Evolutionary conservation across 2,329 filamentous ascomycete species (phyloP), one percentile per base, ranked within the genome.

Genomic region (Beauveria sp.): DNA sequence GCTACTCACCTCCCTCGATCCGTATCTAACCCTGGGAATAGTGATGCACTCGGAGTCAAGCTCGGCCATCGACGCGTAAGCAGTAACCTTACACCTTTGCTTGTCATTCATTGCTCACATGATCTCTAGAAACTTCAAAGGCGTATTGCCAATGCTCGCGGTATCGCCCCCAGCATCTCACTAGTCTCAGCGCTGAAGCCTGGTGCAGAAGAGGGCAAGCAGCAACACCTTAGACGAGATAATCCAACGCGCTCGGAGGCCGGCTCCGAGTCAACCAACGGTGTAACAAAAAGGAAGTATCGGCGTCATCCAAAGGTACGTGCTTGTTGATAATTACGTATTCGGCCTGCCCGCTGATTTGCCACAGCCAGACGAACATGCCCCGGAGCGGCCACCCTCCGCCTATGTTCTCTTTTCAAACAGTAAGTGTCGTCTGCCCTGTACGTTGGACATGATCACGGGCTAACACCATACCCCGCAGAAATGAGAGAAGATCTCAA

Each of bases 391-490:
- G 26, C 89, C 90, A 1, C 88, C 89, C 0, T 93, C 90, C 5
- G 90, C 90, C 55, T 93, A 93, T 74, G 90, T 93, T 14, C 83
- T 93, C 18, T 95, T 95, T 69, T 93, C 90, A 0, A 93, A 93
- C 68, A 90, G 88, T 90, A 74, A 77, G 87, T 80, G 38, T 7
- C 56, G 18, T 34, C 46, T 9, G 9, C 38, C 34, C 60, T 38
- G 14, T 12, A 16, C 46, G n/a, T 45, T 34, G 40, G 46, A 38
- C 60, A 28, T 56, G 31, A 42, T 5, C 14, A 2, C 24, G 7
- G 28, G 20, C 34, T 46, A 34, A 12, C 8, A 9, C 16, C 22
- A 10, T 18, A 24, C 14, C 10, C 2, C 10, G 0, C 66, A 90
- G 87, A 89, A 74, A 88, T 91, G 74, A 84, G 90, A 67, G 90